Percentiles rank a stretch among this genome's conserved stretches.
phyloP scores from a whole-genome alignment of 176 grass and related monocot species.

The Avena atlantica region DNA sequence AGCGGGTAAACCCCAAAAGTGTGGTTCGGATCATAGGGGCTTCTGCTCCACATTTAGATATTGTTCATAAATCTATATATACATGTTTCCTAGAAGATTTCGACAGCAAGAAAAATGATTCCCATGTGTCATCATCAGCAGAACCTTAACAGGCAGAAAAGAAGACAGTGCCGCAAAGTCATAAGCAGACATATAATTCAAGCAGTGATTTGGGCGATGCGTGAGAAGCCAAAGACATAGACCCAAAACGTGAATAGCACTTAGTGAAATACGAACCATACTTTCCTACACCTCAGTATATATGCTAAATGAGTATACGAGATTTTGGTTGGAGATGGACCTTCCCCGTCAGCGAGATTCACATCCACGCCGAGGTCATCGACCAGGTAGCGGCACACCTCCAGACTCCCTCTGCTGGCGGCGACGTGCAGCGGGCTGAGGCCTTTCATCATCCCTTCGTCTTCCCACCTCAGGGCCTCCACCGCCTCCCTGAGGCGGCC shows the following conservation, averaged over 20 bases:
- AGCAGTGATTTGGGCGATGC: background rate
- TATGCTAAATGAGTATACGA: no score
- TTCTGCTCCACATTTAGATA: background rate
- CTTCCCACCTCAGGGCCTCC: background rate
- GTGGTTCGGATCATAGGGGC: background rate
- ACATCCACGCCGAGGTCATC: conserved; percentile 24
- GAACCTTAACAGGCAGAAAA: background rate
- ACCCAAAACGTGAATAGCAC: background rate
- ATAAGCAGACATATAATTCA: background rate
- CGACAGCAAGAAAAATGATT: background rate
- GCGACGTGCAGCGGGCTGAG: background rate
- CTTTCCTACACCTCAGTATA: no score
- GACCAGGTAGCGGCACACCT: conserved; percentile 36
- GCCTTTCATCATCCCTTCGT: background rate
- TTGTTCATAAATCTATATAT: background rate
- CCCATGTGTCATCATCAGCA: no score
- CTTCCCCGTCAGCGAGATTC: background rate
- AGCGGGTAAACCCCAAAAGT: background rate
- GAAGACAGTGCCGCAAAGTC: background rate
- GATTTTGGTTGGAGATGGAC: background rate
- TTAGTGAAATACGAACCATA: no score
- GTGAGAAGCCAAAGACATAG: background rate
- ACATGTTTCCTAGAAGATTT: background rate
- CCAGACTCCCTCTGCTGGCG: background rate
- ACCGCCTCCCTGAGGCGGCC: conserved; percentile 14